Evolutionary conservation across 495 filamentous ascomycete genomes (phyloP).

Genomic region (Talaromyces trachyspermus): DNA sequence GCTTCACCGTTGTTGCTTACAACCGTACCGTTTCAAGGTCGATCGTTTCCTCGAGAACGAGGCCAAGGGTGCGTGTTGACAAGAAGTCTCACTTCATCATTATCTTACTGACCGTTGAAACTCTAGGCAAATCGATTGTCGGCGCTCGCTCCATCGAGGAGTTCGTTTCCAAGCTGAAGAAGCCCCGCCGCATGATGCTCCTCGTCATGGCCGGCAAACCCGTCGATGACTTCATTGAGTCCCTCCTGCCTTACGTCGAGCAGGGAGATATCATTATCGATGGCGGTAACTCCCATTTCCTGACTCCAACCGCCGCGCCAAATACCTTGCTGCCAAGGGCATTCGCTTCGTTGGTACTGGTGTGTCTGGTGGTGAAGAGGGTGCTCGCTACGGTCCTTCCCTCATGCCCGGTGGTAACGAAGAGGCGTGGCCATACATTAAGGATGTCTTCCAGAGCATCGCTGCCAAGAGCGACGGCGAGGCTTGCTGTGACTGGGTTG

Average conservation of each 20-base stretch:
- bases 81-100: neutral
- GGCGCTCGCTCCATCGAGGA: constrained; percentile 93
- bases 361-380: constrained; percentile 99
- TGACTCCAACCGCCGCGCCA: constrained; percentile 92
- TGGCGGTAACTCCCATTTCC: constrained; percentile 98
- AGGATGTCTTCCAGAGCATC: constrained; percentile 97
- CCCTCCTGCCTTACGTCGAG: constrained; percentile 82
- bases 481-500: constrained; percentile 98
- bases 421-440: constrained; percentile 96
- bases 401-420: constrained; percentile 98
- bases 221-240: constrained; percentile 97
- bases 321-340: constrained; percentile 76
- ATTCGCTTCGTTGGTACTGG: constrained; percentile 95
- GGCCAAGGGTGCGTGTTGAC: constrained; percentile 61
- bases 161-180: constrained; percentile 92
- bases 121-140: constrained; percentile 78
- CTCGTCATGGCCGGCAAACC: constrained; percentile 96
- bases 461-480: constrained; percentile 94
- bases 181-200: constrained; percentile 91
- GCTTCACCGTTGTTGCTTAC: constrained; percentile 92
- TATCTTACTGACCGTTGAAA: constrained; percentile 13
- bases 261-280: constrained; percentile 98
- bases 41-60: constrained; percentile 91
- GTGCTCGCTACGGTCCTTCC: constrained; percentile 92
- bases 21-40: constrained; percentile 97